Evolutionary conservation across 164 flowering plant species (phyloP).

Genomic region (Aristolochia contorta): DNA sequence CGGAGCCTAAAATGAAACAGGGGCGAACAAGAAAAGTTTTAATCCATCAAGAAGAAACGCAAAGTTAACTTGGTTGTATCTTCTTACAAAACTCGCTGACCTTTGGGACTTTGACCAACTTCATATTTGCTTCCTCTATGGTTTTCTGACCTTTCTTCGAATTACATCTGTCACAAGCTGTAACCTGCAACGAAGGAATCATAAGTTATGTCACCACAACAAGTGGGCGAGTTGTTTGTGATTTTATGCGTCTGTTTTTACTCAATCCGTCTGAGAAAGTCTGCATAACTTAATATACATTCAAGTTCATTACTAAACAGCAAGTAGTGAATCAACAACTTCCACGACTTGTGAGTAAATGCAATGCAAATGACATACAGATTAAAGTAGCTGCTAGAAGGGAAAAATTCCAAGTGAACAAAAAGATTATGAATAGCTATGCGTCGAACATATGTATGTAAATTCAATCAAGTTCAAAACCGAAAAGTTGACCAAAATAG

Average conservation of each 20-base stretch:
- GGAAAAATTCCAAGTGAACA: no score
- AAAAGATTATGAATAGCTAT: no score
- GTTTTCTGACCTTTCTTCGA: slow-evolving; percentile 83
- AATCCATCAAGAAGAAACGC: background rate
- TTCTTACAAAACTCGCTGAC: slow-evolving; percentile 9
- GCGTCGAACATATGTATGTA: no score
- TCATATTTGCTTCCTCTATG: slow-evolving; percentile 80
- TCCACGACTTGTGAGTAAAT: no score
- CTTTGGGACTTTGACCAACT: slow-evolving; percentile 68
- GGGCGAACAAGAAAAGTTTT: background rate
- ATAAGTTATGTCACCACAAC: background rate
- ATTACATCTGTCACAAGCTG: slow-evolving; percentile 91
- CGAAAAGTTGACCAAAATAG: no score
- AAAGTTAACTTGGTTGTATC: background rate
- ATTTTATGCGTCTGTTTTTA: background rate
- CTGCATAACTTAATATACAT: background rate
- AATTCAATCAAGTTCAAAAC: no score
- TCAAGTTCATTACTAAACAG: no score
- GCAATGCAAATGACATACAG: no score
- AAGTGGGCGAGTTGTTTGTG: background rate
- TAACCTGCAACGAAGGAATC: slow-evolving; percentile 37
- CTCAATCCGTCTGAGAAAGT: background rate
- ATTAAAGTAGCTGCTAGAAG: no score
- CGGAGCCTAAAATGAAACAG: slow-evolving; percentile 47
- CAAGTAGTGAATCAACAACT: no score